Percentiles rank a stretch among this genome's conserved stretches.
phyloP scores from a whole-genome alignment of 768 basidiomycete species.

The Boletus speciosus region DNA sequence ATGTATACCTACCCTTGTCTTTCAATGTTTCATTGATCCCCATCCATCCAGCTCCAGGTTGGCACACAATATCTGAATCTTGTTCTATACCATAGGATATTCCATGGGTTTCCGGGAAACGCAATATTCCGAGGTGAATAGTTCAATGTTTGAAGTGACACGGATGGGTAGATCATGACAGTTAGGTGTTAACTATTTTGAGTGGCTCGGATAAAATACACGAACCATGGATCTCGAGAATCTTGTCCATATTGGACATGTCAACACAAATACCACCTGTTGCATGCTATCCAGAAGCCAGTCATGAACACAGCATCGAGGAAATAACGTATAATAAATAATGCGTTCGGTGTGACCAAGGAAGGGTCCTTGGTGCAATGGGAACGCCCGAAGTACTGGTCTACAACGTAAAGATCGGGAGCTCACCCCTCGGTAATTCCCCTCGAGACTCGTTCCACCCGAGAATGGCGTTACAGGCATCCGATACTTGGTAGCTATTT shows the following conservation, averaged over 20 bases:
- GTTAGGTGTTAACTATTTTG: neutral
- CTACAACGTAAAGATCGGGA: neutral
- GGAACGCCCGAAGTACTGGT: neutral
- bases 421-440: conserved; percentile 64
- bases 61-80: conserved; percentile 72
- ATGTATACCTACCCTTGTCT: conserved; percentile 45
- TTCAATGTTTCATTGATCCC: conserved; percentile 66
- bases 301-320: neutral
- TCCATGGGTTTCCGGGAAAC: neutral
- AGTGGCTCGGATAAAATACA: neutral
- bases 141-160: neutral
- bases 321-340: neutral
- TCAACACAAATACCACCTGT: conserved; percentile 76
- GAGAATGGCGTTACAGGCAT: conserved; percentile 80
- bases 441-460: conserved; percentile 81
- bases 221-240: conserved; percentile 70
- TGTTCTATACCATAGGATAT: conserved; percentile 39
- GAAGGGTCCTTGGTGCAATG: neutral
- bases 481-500: conserved; percentile 66
- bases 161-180: neutral
- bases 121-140: neutral
- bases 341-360: neutral
- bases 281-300: conserved; percentile 13
- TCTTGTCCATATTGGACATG: conserved; percentile 73
- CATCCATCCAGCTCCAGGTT: conserved; percentile 70